A percentile compares a stretch with the other conserved stretches of the same genome.
Evolutionary conservation across 768 basidiomycete genomes (phyloP).

Genomic region (Dacryopinax spathularia): DNA sequence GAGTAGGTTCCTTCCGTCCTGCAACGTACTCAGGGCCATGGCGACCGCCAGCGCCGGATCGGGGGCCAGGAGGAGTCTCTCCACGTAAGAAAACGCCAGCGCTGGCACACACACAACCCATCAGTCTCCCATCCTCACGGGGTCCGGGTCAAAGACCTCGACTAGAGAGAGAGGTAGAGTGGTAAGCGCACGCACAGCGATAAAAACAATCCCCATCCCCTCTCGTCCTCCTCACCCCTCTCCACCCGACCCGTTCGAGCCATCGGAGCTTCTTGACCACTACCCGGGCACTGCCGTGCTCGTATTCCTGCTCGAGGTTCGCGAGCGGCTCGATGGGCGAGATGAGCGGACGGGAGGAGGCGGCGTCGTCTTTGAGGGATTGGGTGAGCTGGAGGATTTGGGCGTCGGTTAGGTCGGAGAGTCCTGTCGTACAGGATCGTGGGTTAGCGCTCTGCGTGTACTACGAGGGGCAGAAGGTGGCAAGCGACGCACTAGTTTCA

Average conservation of each 20-base stretch:
- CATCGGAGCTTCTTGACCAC: conserved; percentile 68
- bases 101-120: conserved; percentile 31
- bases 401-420: conserved; percentile 12
- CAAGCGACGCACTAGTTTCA: background rate
- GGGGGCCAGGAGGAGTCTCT: conserved; percentile 42
- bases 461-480: too few species aligned
- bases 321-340: conserved; percentile 21
- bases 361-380: conserved; percentile 8
- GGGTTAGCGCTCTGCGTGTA: background rate
- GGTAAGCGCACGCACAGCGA: conserved; percentile 41
- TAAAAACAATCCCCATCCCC: conserved; percentile 82
- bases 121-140: too few species aligned
- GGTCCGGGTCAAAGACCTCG: too few species aligned
- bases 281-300: conserved; percentile 7
- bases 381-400: conserved; percentile 13
- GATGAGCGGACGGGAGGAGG: conserved; percentile 18
- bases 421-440: background rate
- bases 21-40: conserved; percentile 38
- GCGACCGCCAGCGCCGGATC: conserved; percentile 36
- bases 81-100: conserved; percentile 66
- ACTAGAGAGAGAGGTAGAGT: background rate
- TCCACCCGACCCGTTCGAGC: conserved; percentile 48
- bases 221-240: conserved; percentile 50
- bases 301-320: conserved; percentile 21
- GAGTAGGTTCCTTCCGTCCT: conserved; percentile 37